Percentiles rank a stretch among this genome's conserved stretches.
Evolutionary conservation across 2,329 filamentous ascomycete species (phyloP).

Genomic region (Cordyceps militaris): DNA sequence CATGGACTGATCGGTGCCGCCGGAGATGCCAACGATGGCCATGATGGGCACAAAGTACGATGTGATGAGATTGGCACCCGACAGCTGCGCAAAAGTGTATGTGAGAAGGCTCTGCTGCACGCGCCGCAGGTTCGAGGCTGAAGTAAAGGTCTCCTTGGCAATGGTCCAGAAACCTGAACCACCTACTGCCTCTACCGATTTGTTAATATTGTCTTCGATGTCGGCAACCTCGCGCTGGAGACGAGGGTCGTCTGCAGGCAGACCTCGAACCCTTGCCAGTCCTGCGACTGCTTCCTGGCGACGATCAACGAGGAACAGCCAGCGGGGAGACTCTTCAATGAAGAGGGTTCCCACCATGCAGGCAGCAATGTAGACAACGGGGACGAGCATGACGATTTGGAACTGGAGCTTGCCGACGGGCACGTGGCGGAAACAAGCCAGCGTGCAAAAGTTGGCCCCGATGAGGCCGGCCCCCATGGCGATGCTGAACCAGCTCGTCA

Average conservation of each 20-base stretch:
- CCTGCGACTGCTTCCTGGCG: constrained; percentile 20
- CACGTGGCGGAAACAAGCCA: constrained; percentile 17
- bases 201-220: constrained; percentile 23
- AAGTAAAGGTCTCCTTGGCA: constrained; percentile 30
- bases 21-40: constrained; percentile 27
- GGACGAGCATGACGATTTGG: constrained; percentile 22
- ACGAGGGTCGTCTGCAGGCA: constrained; percentile 21
- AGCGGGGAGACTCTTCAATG: constrained; percentile 29
- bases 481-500: constrained; percentile 27
- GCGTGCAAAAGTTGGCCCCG: constrained; percentile 19
- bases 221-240: constrained; percentile 22
- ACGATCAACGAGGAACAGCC: constrained; percentile 27
- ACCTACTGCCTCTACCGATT: background rate
- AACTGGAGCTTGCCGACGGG: constrained; percentile 21
- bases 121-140: constrained; percentile 31
- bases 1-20: constrained; percentile 25
- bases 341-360: constrained; percentile 26
- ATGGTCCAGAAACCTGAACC: constrained; percentile 8
- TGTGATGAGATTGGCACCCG: constrained; percentile 37
- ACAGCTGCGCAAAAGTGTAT: constrained; percentile 35
- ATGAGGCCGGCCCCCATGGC: constrained; percentile 19
- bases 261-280: constrained; percentile 21
- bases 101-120: constrained; percentile 31
- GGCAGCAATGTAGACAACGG: constrained; percentile 21
- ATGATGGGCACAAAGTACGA: constrained; percentile 37